phyloP scores from a whole-genome alignment of 2,329 filamentous ascomycete species.

The Xylogone sp. region DNA sequence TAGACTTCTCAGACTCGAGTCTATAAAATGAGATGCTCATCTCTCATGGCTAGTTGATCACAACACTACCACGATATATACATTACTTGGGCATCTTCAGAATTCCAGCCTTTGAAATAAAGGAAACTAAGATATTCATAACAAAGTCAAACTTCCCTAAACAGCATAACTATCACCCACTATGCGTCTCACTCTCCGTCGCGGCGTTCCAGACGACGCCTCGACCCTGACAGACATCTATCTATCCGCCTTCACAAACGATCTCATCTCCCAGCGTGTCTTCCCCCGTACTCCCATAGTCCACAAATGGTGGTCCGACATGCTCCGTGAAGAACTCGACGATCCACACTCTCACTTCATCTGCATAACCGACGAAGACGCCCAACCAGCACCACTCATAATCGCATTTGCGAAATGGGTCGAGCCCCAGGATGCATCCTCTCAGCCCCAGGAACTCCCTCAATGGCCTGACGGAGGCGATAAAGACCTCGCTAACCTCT shows the following conservation, averaged over 20 bases:
- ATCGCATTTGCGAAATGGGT: constrained; percentile 48
- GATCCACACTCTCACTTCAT: constrained; percentile 36
- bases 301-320: constrained; percentile 32
- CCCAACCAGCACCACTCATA: constrained; percentile 21
- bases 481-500: constrained; percentile 30
- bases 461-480: constrained; percentile 38
- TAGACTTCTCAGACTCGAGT: no score
- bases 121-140: no score
- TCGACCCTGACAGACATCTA: constrained; percentile 38
- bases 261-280: constrained; percentile 32
- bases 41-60: no score
- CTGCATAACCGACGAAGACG: constrained; percentile 33
- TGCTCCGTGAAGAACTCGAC: constrained; percentile 34
- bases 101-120: no score
- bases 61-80: no score
- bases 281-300: constrained; percentile 30
- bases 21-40: no score
- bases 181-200: constrained; percentile 30
- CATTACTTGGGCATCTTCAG: no score
- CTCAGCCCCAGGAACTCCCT: constrained; percentile 22
- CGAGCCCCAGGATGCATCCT: constrained; percentile 20
- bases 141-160: not conserved
- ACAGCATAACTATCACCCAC: not conserved
- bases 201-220: constrained; percentile 37
- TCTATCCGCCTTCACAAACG: constrained; percentile 39